These are phyloP conservation scores for Colletotrichum zoysiae DNA, from an alignment of 2,329 filamentous ascomycete genomes.

Conservation along the genomic window DNA sequence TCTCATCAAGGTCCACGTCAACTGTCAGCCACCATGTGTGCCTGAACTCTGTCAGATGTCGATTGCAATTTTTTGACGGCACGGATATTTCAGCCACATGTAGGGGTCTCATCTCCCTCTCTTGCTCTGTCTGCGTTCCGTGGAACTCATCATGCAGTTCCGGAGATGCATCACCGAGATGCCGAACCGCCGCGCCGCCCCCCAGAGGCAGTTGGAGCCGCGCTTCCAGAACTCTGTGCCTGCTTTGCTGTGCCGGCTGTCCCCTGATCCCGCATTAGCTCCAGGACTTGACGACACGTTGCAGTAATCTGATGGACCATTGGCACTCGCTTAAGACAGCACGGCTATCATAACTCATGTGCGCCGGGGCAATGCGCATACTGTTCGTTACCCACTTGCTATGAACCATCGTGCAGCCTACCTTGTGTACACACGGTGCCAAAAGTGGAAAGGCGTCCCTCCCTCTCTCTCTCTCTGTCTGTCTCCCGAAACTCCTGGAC, in stretches of 20 bases:
- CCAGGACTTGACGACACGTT: not conserved
- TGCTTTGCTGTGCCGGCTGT: not conserved
- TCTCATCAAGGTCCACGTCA: not conserved
- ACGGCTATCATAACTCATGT: not conserved
- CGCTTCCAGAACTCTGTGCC: not conserved
- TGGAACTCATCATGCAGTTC: not conserved
- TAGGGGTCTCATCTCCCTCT: not conserved
- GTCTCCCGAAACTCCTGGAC: constrained; percentile 1
- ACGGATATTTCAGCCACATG: too few species aligned
- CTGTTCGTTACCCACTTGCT: not conserved
- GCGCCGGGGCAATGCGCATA: not conserved
- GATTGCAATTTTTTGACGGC: too few species aligned
- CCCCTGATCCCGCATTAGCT: not conserved
- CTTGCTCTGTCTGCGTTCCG: too few species aligned
- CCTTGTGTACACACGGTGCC: not conserved
- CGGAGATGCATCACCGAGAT: not conserved
- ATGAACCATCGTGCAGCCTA: constrained; percentile 6
- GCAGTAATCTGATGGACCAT: not conserved
- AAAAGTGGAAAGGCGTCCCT: constrained; percentile 1
- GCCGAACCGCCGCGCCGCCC: not conserved
- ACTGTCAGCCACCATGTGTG: not conserved
- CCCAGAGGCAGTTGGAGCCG: too few species aligned
- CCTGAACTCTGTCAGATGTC: not conserved
- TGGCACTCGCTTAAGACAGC: not conserved
- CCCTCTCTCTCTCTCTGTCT: not conserved